Evolutionary conservation across 768 basidiomycete species (phyloP).

Genomic region (Mycena epipterygia): DNA sequence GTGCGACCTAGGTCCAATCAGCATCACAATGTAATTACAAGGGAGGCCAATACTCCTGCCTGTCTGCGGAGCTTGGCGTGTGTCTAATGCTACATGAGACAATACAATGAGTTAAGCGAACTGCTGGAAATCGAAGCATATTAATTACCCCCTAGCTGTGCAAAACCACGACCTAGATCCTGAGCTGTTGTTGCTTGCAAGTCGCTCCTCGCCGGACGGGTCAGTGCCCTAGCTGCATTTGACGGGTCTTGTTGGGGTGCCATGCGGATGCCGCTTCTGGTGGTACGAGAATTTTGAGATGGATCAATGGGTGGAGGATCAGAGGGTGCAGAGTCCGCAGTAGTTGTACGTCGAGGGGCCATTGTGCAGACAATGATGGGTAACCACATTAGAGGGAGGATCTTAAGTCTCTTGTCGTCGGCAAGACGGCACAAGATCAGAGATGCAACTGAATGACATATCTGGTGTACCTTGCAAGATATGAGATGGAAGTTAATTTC

Average conservation of each 20-base stretch:
- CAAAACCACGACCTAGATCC: slow-evolving; percentile 15
- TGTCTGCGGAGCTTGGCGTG: neutral
- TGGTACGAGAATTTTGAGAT: neutral
- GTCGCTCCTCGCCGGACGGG: neutral
- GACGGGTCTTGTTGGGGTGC: neutral
- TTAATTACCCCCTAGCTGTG: neutral
- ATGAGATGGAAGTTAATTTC: neutral
- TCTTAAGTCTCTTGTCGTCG: neutral
- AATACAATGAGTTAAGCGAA: neutral
- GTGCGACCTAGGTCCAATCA: slow-evolving; percentile 12
- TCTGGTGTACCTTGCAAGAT: neutral
- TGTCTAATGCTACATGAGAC: neutral
- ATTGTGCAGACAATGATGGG: neutral
- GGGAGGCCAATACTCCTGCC: slow-evolving; percentile 2
- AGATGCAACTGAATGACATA: neutral
- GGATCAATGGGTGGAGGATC: slow-evolving; percentile 1
- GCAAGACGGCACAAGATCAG: neutral
- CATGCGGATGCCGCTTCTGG: neutral
- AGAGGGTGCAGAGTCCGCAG: slow-evolving; percentile 2
- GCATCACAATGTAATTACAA: neutral
- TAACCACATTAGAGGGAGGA: neutral
- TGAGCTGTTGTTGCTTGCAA: neutral
- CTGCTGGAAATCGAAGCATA: neutral
- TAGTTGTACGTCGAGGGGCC: neutral
- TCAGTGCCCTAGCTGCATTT: neutral